Base-by-base conservation (phyloP, 768 basidiomycete genomes). In the Krasilnikovozyma curviuscula region DNA sequence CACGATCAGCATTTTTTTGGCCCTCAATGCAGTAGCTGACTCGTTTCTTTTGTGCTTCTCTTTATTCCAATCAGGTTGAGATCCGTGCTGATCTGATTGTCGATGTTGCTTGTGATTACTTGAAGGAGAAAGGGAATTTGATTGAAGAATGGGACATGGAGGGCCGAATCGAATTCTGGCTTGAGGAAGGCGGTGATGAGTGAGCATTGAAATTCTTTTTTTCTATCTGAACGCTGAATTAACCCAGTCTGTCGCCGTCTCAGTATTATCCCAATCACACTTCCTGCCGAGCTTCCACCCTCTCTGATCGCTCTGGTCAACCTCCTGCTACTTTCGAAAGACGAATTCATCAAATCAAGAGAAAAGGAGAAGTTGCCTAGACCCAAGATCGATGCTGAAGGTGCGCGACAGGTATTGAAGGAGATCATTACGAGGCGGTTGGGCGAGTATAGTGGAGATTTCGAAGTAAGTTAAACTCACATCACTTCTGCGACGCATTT, bases 171-270 rank as follows among this genome's bases (percentile, higher is more conserved):
- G 83, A 95, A 52, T 93, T 83, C 78, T 88, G 88, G 83, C 67
- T 97, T 12, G 85, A 93, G 54, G 73, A 79, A 59, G 82, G 79
- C 3, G 80, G 80, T 18, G 86, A 91, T 54, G 88, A 93, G 86
- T 88, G 46, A 40, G 51, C 12, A 7, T 2, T 16, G 16, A 18
- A 19, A 7, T 27, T 7, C 34, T 2, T n/a, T 5, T 44, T 14
- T 30, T 13, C 9, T 6, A 6, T 19, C 12, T 28, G 19, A 14
- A 10, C 32, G 2, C 28, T 27, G 23, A 37, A 7, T 21, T 7
- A 19, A 2, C 1, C n/a, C 4, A 7, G 14, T 56, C 25, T 21
- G 29, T 33, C 21, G 7, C 30, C 75, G 38, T 69, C 37, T 53
- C 51, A 35, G 55, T 42, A 33, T 48, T 33, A 34, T 44, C 42